These are phyloP conservation scores for Pythium folliculosum DNA, from an alignment of 352 stramenopile genomes.

Conservation along the genomic window DNA sequence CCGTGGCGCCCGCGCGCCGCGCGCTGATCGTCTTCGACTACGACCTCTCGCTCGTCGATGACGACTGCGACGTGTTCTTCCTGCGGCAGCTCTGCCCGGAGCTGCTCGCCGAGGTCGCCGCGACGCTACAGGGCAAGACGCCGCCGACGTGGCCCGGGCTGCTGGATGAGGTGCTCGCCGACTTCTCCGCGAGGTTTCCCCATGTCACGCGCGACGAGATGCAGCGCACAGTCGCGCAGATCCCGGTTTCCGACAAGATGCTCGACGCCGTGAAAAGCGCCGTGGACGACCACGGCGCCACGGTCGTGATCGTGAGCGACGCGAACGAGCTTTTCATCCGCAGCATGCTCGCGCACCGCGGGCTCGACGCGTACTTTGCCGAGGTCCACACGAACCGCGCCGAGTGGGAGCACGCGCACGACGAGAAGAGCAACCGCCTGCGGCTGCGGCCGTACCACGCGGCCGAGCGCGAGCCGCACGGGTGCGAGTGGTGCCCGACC, in stretches of 20 bases:
- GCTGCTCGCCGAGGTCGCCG: slow-evolving; percentile 12
- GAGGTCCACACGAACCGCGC: slow-evolving; percentile 30
- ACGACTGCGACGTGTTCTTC: slow-evolving; percentile 26
- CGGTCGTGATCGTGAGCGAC: slow-evolving; percentile 35
- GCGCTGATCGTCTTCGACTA: slow-evolving; percentile 34
- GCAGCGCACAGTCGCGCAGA: slow-evolving; percentile 15
- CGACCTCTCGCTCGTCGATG: slow-evolving; percentile 33
- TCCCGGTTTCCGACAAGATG: slow-evolving; percentile 11
- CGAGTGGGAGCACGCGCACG: slow-evolving; percentile 17
- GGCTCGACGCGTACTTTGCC: slow-evolving; percentile 18
- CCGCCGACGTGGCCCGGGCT: slow-evolving; percentile 17
- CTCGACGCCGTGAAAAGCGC: slow-evolving; percentile 16
- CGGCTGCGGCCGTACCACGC: slow-evolving; percentile 28
- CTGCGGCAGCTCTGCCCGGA: slow-evolving; percentile 8
- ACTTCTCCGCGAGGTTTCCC: slow-evolving; percentile 6
- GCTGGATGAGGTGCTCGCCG: slow-evolving; percentile 12
- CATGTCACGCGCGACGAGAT: slow-evolving; percentile 27
- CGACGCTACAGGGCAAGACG: slow-evolving; percentile 4
- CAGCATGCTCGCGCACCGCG: slow-evolving; percentile 27
- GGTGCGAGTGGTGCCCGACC: slow-evolving; percentile 30
- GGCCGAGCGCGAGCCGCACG: slow-evolving; percentile 21
- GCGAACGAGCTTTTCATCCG: slow-evolving; percentile 36
- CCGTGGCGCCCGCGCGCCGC: background rate
- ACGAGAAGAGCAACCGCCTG: slow-evolving; percentile 12
- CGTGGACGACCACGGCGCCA: slow-evolving; percentile 16